Evolutionary conservation across 192 early-diverging fungal genomes (phyloP).

Genomic region (Backusella morwellensis): DNA sequence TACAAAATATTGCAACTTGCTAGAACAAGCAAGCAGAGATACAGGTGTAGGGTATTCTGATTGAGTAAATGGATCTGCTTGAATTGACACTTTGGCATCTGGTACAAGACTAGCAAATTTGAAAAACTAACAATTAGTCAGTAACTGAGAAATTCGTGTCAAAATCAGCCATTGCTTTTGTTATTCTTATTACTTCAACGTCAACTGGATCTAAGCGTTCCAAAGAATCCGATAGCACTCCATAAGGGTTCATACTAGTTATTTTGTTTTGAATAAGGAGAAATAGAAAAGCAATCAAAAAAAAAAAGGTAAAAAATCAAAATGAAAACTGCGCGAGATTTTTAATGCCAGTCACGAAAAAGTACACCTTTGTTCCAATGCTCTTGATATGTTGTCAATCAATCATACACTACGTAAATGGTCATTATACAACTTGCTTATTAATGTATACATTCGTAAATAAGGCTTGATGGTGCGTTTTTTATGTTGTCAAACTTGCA

Average conservation of each 20-base stretch:
- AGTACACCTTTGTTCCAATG: neutral
- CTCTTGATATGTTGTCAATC: neutral
- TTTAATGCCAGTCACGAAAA: constrained; percentile 2
- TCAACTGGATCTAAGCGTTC: neutral
- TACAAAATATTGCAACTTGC: constrained; percentile 65
- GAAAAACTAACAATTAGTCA: constrained; percentile 20
- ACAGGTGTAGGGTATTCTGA: constrained; percentile 44
- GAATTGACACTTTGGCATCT: constrained; percentile 41
- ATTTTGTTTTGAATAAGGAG: neutral
- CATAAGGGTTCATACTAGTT: neutral
- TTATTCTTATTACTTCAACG: constrained; percentile 12
- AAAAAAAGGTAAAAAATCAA: constrained; percentile 1
- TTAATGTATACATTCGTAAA: neutral
- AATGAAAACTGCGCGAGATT: neutral
- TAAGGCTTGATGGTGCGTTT: neutral
- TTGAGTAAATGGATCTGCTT: constrained; percentile 27
- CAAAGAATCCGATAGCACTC: neutral
- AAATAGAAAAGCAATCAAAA: neutral
- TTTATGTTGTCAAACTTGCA: too few relatives aligned
- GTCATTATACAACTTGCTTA: neutral
- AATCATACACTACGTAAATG: neutral
- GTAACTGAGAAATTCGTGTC: neutral
- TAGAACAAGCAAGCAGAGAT: constrained; percentile 59
- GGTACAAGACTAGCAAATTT: constrained; percentile 23
- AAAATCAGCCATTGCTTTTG: neutral